phyloP scores from a whole-genome alignment of 2,329 filamentous ascomycete species.

The Periconia macrospinosa region DNA sequence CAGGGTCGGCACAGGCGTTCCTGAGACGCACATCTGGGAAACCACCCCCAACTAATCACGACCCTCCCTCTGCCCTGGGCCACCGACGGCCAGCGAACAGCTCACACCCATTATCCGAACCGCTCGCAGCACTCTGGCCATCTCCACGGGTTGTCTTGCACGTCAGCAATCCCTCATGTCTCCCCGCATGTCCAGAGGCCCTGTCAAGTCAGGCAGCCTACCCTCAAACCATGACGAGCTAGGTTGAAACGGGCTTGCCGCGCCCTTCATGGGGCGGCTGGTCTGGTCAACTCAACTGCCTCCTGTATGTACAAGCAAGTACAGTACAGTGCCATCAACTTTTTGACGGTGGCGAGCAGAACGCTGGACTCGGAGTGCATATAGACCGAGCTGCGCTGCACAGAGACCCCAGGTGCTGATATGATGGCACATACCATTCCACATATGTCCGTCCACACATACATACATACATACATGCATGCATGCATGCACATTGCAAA shows the following conservation, averaged over 20 bases:
- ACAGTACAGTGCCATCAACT: too few relatives aligned
- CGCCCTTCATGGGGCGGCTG: too few relatives aligned
- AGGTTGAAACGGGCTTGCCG: background rate
- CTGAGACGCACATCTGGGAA: constrained; percentile 14
- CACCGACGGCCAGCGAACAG: constrained; percentile 10
- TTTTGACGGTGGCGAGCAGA: background rate
- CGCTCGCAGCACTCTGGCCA: constrained; percentile 1
- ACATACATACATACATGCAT: too few relatives aligned
- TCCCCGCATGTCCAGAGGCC: background rate
- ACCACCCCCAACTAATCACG: background rate
- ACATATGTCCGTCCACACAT: background rate
- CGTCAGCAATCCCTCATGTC: background rate
- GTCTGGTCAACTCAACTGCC: too few relatives aligned
- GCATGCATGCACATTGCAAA: too few relatives aligned
- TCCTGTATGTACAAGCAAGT: too few relatives aligned
- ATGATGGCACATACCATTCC: too few relatives aligned
- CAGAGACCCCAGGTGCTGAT: background rate
- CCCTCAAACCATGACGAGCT: background rate
- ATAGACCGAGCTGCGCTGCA: background rate
- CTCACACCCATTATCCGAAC: constrained; percentile 23
- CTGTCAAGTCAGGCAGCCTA: background rate
- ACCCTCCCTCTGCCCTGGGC: too few relatives aligned
- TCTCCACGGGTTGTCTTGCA: background rate
- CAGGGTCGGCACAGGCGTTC: constrained; percentile 23
- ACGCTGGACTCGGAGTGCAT: background rate